Evolutionary conservation across 345 rosid genomes (phyloP), one percentile per base, ranked within the genome.

Genomic region (Tarenaya hassleriana): DNA sequence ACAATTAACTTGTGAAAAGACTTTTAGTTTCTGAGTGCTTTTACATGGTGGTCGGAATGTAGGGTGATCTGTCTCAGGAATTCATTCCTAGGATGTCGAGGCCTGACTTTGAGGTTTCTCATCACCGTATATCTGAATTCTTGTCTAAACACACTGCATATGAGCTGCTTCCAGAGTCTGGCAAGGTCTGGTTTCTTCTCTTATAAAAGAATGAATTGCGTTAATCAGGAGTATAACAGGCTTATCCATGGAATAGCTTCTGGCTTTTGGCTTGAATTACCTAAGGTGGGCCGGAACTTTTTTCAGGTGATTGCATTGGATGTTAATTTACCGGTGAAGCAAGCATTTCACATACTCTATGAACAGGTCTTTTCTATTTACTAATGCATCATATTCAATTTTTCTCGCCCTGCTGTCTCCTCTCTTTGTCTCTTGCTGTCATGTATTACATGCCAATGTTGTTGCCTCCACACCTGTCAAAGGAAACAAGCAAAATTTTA

Each of bases 101-200:
- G 42, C 57, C 77, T 44, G 95, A 85, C 64, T 64, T 94, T 69
- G 75, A 75, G 67, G 69, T 81, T 34, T 94, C 94, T 61, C 92
- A 84, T 58, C 75, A 77, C 7, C 77, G 74, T 42, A 69, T 88
- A 43, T 76, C 91, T 53, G 68, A 69, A 38, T 88, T 83, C 73
- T 69, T 92, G 73, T 81, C 84, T 41, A 55, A 76, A 9, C 90
- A 84, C 44, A 88, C 84, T 46, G 92, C 90, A 44, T 88, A 88
- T 33, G 98, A 92, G 75, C 78, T 92, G 61, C 88, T 92, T 69
- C 98, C 98, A 7, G 88, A 83, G 76, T 92, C 96, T 17, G 89
- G 95, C 80, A 92, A 92, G 98, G 98, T 92, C 64, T 76, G 95
- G 60, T 58, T 69, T 40, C 61, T 50, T 73, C 42, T 52, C 72